Evolutionary conservation across 1,139 yeast genomes (phyloP), one percentile per base, ranked within the genome.

Genomic region (Hemisphaericaspora xylanilytica): DNA sequence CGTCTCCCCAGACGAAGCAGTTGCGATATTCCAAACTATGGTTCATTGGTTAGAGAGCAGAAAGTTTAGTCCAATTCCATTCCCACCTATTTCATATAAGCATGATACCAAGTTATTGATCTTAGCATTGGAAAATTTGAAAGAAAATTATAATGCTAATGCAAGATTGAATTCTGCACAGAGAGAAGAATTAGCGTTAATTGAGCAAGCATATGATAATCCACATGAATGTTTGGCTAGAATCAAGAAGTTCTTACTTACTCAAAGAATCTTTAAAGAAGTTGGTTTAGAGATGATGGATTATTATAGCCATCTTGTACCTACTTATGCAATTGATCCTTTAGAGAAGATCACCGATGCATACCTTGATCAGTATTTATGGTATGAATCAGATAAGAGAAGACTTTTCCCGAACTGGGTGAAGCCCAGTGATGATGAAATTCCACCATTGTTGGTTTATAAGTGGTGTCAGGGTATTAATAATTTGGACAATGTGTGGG

Each of bases 391-490:
- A 4, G 96, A 88, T 38, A 83, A 85, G 52, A 67, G 97, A 41
- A 80, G 82, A 14, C 65, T 94, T 28, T 94, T 94, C 62, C 99
- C 99, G 3, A 84, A 84, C 55, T 94, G 98, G 98, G 73, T 92
- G 33, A 92, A 94, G 56, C 98, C 99, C 4, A 81, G 87, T 49
- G 98, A 92, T 53, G 80, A 88, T 22, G 98, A 94, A 56, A 85
- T 92, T 17, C 95, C 97, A 0, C 98, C 97, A 0, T 62, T 90
- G 30, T 67, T 90, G 45, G 95, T 86, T 0, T 90, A 92, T 63
- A 92, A 90, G 56, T 92, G 97, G 96, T 81, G 90, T 51, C 96
- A 87, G 53, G 96, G 96, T n/a, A 73, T 92, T 40, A 92, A 89
- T 56, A 88, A 89, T 50, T 61, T 89, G 37, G 65, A 76, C 7